A percentile compares a stretch with the other conserved stretches of the same genome.
Conservation (phyloP, 1,139 yeast species). For the Yamadazyma kanchanaburiensis region DNA sequence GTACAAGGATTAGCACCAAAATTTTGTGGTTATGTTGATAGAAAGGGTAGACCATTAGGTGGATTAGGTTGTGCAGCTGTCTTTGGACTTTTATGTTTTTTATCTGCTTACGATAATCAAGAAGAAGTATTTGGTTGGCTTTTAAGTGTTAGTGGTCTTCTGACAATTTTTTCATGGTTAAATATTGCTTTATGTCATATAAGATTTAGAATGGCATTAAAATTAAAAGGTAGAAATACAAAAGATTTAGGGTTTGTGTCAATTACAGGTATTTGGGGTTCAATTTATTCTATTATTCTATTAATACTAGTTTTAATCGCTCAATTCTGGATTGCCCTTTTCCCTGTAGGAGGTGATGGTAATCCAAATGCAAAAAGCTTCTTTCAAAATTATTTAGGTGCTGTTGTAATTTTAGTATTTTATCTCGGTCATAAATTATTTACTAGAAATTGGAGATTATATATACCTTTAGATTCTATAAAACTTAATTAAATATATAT, state of each 20-base stretch:
- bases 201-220: slow-evolving; percentile 38
- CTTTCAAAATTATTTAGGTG: slow-evolving; percentile 37
- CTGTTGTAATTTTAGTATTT: slow-evolving; percentile 28
- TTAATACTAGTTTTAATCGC: slow-evolving; percentile 29
- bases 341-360: slow-evolving; percentile 27
- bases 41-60: slow-evolving; percentile 39
- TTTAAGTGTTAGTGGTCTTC: slow-evolving; percentile 39
- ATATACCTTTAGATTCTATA: slow-evolving; percentile 11
- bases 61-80: slow-evolving; percentile 32
- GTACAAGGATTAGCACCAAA: slow-evolving; percentile 42
- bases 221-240: slow-evolving; percentile 23
- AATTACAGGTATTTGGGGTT: slow-evolving; percentile 30
- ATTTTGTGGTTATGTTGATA: slow-evolving; percentile 34
- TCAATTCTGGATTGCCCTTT: slow-evolving; percentile 39
- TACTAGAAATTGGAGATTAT: slow-evolving; percentile 32
- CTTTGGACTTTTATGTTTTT: slow-evolving; percentile 38
- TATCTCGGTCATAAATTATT: slow-evolving; percentile 32
- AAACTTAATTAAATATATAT: too few relatives aligned
- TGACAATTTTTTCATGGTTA: slow-evolving; percentile 42
- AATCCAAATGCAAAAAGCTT: slow-evolving; percentile 27
- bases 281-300: slow-evolving; percentile 29
- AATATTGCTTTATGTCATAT: slow-evolving; percentile 36
- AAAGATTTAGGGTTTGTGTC: slow-evolving; percentile 28
- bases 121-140: slow-evolving; percentile 39
- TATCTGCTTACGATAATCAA: slow-evolving; percentile 36